Conservation (phyloP, 176 grass and related monocot genomes). For the Chloris gayana region DNA sequence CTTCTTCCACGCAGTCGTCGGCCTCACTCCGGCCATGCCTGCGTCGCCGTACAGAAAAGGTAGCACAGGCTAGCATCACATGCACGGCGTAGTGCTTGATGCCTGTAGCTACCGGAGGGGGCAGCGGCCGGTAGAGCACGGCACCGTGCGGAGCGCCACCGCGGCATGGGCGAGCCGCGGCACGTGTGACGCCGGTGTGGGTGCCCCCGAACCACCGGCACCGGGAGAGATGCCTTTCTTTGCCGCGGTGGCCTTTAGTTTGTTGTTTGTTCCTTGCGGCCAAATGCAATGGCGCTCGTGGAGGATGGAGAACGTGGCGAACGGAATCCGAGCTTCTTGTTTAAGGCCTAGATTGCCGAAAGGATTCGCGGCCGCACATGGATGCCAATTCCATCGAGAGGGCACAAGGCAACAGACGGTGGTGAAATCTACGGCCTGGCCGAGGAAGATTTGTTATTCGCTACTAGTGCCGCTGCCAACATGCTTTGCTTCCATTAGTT, state of each 20-base stretch:
- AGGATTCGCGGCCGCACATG: conserved; percentile 52
- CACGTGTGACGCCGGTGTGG: conserved; percentile 26
- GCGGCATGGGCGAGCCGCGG: conserved; percentile 7
- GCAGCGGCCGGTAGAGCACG: background rate
- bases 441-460: conserved; percentile 20
- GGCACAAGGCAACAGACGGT: background rate
- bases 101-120: conserved; percentile 33
- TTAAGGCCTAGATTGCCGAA: conserved; percentile 32
- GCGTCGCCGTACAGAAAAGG: background rate
- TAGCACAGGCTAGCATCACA: conserved; percentile 24
- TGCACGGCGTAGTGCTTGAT: background rate
- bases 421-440: conserved; percentile 31
- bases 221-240: conserved; percentile 25
- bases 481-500: conserved; percentile 15
- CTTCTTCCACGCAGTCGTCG: background rate
- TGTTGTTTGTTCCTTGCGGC: conserved; percentile 2
- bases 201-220: conserved; percentile 49
- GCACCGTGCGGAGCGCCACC: conserved; percentile 2
- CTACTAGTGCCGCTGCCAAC: conserved; percentile 1
- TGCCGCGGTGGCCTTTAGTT: background rate
- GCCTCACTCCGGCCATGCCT: background rate
- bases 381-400: background rate
- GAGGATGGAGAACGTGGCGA: conserved; percentile 23
- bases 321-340: conserved; percentile 12
- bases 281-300: background rate